Conservation (phyloP, 768 basidiomycete genomes). For the Tephrocybe rancida region DNA sequence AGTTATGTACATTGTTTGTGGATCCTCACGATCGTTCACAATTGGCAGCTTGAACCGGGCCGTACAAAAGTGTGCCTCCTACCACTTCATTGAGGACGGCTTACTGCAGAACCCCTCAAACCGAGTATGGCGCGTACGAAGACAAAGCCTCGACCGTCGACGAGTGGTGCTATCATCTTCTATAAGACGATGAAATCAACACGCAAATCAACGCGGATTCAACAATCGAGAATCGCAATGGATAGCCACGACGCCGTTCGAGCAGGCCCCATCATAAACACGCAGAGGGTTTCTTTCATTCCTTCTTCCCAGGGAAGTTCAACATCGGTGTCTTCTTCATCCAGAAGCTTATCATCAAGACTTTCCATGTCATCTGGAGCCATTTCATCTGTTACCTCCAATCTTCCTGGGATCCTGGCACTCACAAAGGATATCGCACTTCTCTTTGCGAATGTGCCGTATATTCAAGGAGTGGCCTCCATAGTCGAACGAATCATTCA, state of each 20-base stretch:
- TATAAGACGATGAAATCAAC: constrained; percentile 15
- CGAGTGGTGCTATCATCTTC: constrained; percentile 26
- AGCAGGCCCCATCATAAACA: too few species aligned
- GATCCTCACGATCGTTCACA: too few species aligned
- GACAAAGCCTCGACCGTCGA: constrained; percentile 11
- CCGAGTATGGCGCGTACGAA: constrained; percentile 24
- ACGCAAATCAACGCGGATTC: neutral
- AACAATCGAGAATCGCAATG: too few species aligned
- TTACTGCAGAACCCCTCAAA: too few species aligned
- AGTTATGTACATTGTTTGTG: too few species aligned
- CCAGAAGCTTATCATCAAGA: neutral
- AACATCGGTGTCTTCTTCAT: neutral
- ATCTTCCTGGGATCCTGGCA: constrained; percentile 7
- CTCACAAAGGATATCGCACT: constrained; percentile 20
- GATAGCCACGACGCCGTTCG: too few species aligned
- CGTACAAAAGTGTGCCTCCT: too few species aligned
- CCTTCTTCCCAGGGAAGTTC: neutral
- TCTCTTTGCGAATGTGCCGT: constrained; percentile 25
- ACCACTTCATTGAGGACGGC: too few species aligned
- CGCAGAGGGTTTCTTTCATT: too few species aligned
- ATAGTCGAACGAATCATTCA: constrained; percentile 26
- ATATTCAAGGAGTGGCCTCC: constrained; percentile 25
- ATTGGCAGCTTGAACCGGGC: too few species aligned
- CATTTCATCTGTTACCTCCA: neutral
- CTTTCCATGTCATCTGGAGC: neutral